Percentiles rank a stretch among this genome's conserved stretches.
These are phyloP conservation scores for Metschnikowia lunata DNA, from an alignment of 805 yeast species.

Conservation along the genomic window DNA sequence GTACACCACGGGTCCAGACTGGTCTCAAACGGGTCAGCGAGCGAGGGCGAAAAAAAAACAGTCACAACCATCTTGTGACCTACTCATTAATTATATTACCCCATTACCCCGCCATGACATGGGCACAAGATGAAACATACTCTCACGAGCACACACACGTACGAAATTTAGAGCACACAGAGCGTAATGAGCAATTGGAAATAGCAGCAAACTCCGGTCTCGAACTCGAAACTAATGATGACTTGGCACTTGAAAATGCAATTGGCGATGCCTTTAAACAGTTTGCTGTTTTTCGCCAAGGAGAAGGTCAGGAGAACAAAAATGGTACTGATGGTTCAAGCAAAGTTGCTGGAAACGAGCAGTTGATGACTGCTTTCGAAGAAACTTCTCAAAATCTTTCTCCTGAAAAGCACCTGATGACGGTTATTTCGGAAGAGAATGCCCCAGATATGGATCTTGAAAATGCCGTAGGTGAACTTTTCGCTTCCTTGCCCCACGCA, in stretches of 20 bases:
- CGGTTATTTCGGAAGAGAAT: background rate
- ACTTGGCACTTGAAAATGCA: slow-evolving; percentile 25
- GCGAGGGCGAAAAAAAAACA: slow-evolving; percentile 10
- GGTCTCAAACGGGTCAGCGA: too few species aligned
- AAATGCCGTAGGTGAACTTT: slow-evolving; percentile 5
- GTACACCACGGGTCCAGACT: too few species aligned
- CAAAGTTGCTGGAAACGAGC: background rate
- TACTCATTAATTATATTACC: slow-evolving; percentile 5
- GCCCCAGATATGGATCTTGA: slow-evolving; percentile 6
- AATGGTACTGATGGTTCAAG: too few species aligned
- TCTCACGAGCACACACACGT: slow-evolving; percentile 1
- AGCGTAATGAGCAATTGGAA: background rate
- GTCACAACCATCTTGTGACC: slow-evolving; percentile 21
- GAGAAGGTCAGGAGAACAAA: background rate
- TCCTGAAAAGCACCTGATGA: too few species aligned
- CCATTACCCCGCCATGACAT: slow-evolving; percentile 8
- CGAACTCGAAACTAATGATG: slow-evolving; percentile 2
- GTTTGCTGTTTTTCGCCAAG: slow-evolving; percentile 19
- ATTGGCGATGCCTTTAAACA: slow-evolving; percentile 38
- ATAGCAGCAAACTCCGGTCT: background rate
- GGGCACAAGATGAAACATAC: slow-evolving; percentile 3
- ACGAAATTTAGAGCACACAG: background rate
- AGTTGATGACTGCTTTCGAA: too few species aligned
- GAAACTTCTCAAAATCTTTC: too few species aligned
- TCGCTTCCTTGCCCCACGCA: slow-evolving; percentile 1